These are phyloP conservation scores for Nothophoma quercina DNA, from an alignment of 2,329 filamentous ascomycete genomes.

Conservation along the genomic window DNA sequence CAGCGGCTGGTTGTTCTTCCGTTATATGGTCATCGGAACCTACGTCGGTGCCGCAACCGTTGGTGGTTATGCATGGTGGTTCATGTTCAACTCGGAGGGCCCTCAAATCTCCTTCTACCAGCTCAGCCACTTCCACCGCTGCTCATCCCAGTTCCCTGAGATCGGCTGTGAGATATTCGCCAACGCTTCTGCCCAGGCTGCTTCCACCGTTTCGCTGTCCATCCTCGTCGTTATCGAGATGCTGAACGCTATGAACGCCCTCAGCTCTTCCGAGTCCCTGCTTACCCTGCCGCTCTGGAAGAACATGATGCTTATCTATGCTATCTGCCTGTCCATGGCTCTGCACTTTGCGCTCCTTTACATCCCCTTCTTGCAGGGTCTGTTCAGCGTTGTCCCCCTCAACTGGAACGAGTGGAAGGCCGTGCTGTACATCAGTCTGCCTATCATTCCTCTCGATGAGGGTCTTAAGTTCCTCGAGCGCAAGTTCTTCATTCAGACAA, in stretches of 20 bases:
- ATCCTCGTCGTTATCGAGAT: constrained; percentile 97
- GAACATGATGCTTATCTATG: constrained; percentile 98
- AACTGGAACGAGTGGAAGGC: constrained; percentile 91
- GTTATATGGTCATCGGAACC: constrained; percentile 93
- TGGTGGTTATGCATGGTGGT: constrained; percentile 99
- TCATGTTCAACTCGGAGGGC: constrained; percentile 91
- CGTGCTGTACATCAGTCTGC: constrained; percentile 84
- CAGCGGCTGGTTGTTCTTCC: constrained; percentile 94
- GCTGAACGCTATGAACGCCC: constrained; percentile 98
- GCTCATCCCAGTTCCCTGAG: constrained; percentile 82
- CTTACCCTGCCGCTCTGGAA: constrained; percentile 95
- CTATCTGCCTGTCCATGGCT: constrained; percentile 89
- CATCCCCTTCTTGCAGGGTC: constrained; percentile 81
- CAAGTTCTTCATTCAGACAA: constrained; percentile 42
- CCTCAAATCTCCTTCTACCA: constrained; percentile 93
- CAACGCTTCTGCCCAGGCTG: constrained; percentile 84
- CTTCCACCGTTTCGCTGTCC: constrained; percentile 90
- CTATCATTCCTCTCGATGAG: constrained; percentile 90
- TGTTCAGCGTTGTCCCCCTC: constrained; percentile 92
- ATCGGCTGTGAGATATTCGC: constrained; percentile 93
- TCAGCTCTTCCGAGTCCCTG: constrained; percentile 93
- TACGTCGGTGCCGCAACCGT: constrained; percentile 97
- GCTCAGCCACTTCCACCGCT: constrained; percentile 91
- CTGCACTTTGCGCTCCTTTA: constrained; percentile 95
- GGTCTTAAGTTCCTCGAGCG: constrained; percentile 78